Conservation (phyloP, 2,329 filamentous ascomycete species). For the Byssoonygena ceratinophila region DNA sequence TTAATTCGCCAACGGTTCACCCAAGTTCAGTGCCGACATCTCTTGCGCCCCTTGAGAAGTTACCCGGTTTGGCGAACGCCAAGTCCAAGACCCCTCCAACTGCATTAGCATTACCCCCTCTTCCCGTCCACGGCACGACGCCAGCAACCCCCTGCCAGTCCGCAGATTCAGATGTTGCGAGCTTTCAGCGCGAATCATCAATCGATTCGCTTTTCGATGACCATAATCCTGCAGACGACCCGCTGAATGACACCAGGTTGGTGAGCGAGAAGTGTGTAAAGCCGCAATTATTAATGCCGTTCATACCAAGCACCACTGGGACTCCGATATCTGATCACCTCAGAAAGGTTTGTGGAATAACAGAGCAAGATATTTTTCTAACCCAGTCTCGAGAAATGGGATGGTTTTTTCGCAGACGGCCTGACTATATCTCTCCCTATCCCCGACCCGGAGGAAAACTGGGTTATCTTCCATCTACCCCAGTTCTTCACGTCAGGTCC, state of each 20-base stretch:
- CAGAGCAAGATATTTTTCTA: slow-evolving; percentile 19
- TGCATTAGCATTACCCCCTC: neutral
- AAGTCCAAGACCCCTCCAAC: neutral
- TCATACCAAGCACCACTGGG: neutral
- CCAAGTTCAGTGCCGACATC: neutral
- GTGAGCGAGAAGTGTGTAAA: neutral
- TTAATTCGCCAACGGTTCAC: neutral
- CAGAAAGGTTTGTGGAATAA: slow-evolving; percentile 20
- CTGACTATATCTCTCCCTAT: slow-evolving; percentile 27
- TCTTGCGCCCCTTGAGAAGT: neutral
- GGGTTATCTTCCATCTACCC: slow-evolving; percentile 26
- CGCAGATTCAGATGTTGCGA: neutral
- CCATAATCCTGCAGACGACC: neutral
- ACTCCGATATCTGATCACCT: slow-evolving; percentile 2
- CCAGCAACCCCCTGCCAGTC: neutral
- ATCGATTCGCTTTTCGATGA: slow-evolving; percentile 12
- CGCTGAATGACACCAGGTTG: neutral
- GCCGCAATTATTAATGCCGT: neutral
- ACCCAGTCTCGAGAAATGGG: slow-evolving; percentile 21
- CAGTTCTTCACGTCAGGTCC: slow-evolving; percentile 23
- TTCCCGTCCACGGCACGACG: neutral
- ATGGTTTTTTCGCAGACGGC: slow-evolving; percentile 17
- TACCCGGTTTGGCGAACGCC: neutral
- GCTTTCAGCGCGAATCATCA: slow-evolving; percentile 9
- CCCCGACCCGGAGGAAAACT: slow-evolving; percentile 21